phyloP scores from a whole-genome alignment of 2,329 filamentous ascomycete species.

The Huntiella decipiens region DNA sequence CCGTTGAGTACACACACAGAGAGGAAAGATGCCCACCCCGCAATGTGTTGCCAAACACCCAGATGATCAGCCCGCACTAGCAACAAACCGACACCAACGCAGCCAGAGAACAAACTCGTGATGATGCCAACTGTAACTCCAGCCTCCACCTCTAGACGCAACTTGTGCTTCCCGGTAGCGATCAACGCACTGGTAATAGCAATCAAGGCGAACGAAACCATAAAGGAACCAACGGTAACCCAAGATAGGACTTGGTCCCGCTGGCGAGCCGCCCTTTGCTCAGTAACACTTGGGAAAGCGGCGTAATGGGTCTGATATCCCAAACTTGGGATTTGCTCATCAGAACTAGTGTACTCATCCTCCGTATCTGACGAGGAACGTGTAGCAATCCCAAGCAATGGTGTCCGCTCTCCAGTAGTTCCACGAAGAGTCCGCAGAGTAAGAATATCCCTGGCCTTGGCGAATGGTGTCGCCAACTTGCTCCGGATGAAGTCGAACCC shows the following conservation, averaged over 20 bases:
- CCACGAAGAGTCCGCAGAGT: slow-evolving; percentile 4
- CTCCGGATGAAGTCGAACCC: slow-evolving; percentile 41
- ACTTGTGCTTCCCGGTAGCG: slow-evolving; percentile 45
- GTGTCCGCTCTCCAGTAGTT: slow-evolving; percentile 14
- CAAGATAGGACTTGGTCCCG: slow-evolving; percentile 37
- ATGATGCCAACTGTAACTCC: slow-evolving; percentile 53
- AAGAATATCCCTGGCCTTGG: slow-evolving; percentile 34
- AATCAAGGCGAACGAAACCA: slow-evolving; percentile 42
- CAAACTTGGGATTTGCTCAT: slow-evolving; percentile 25
- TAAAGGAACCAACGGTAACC: slow-evolving; percentile 34
- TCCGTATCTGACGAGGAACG: slow-evolving; percentile 8
- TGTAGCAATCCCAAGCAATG: slow-evolving; percentile 15
- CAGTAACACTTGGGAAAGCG: slow-evolving; percentile 27
- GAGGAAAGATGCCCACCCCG: slow-evolving; percentile 21
- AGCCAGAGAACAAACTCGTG: slow-evolving; percentile 44
- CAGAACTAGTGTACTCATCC: slow-evolving; percentile 30
- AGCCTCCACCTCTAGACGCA: slow-evolving; percentile 52
- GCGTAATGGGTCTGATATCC: slow-evolving; percentile 38
- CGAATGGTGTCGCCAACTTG: slow-evolving; percentile 29
- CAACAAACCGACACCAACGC: slow-evolving; percentile 39
- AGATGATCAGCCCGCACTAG: slow-evolving; percentile 31
- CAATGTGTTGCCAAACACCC: slow-evolving; percentile 23
- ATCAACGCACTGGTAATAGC: slow-evolving; percentile 46
- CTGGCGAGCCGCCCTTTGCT: slow-evolving; percentile 30
- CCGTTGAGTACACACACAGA: slow-evolving; percentile 24